Conservation (phyloP, 2,329 filamentous ascomycete genomes). For the Microdochium trichocladiopsis region DNA sequence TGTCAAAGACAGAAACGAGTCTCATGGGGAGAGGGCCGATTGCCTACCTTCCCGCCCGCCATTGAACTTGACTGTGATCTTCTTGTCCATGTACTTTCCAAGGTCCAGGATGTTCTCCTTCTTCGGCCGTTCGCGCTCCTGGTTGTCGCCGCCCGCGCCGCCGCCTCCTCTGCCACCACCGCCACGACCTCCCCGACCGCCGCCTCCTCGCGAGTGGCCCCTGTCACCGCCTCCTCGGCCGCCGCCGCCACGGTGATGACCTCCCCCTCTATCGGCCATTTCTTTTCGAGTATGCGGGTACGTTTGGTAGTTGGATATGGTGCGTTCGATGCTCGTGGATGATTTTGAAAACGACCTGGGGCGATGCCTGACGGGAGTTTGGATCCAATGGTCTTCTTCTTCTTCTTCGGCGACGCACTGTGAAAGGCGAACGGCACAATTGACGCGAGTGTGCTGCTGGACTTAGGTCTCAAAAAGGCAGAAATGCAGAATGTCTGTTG, state of each 20-base stretch:
- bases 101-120: constrained; percentile 98
- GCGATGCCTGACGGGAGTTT: no score
- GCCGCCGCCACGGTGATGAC: constrained; percentile 33
- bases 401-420: no score
- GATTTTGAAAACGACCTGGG: not conserved
- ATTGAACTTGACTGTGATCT: constrained; percentile 92
- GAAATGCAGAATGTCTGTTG: no score
- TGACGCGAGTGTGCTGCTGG: no score
- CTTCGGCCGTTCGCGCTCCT: constrained; percentile 71
- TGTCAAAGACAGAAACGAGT: constrained; percentile 1
- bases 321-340: not conserved
- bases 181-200: constrained; percentile 38
- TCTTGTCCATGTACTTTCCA: constrained; percentile 94
- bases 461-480: no score
- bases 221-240: constrained; percentile 35
- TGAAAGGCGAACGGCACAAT: no score
- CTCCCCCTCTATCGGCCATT: constrained; percentile 40
- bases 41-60: constrained; percentile 85
- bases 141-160: constrained; percentile 33
- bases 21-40: no score
- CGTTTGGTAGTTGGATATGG: constrained; percentile 2
- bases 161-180: constrained; percentile 34
- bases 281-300: constrained; percentile 11
- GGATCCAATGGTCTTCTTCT: no score
- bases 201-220: constrained; percentile 32